phyloP scores from a whole-genome alignment of 2,329 filamentous ascomycete genomes.

The Clonostachys byssicola region DNA sequence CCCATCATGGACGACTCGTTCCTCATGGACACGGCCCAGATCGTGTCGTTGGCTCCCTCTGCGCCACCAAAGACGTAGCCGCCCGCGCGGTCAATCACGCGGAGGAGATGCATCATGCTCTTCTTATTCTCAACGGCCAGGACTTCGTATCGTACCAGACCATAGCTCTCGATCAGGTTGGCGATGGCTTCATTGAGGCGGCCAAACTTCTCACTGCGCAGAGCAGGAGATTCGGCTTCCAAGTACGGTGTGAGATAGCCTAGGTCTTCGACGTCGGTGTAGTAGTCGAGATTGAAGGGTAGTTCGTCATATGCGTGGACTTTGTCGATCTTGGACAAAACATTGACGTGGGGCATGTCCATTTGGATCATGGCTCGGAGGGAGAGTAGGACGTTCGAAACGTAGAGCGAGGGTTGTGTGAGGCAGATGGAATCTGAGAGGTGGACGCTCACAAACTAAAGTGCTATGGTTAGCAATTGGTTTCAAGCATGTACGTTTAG shows the following conservation, averaged over 20 bases:
- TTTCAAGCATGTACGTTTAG: not conserved
- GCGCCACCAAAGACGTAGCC: constrained; percentile 90
- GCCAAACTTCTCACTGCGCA: constrained; percentile 72
- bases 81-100: constrained; percentile 84
- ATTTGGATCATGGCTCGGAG: constrained; percentile 97
- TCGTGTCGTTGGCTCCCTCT: constrained; percentile 87
- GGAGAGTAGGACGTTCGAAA: constrained; percentile 88
- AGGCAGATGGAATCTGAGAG: constrained; percentile 92
- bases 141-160: constrained; percentile 87
- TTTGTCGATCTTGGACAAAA: constrained; percentile 97
- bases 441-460: constrained; percentile 85
- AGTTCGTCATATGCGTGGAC: constrained; percentile 78
- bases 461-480: constrained; percentile 15
- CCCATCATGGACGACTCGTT: constrained; percentile 72
- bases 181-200: constrained; percentile 84
- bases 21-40: constrained; percentile 97
- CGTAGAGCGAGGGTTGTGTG: constrained; percentile 88
- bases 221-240: constrained; percentile 68
- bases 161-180: constrained; percentile 83
- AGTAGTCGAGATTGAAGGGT: constrained; percentile 94
- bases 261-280: constrained; percentile 94
- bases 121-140: constrained; percentile 94
- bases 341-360: constrained; percentile 92
- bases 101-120: constrained; percentile 89
- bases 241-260: constrained; percentile 78